Percentiles rank a stretch among this genome's conserved stretches.
These are phyloP conservation scores for Kwoniella botswanensis DNA, from an alignment of 768 basidiomycete genomes.

Conservation along the genomic window DNA sequence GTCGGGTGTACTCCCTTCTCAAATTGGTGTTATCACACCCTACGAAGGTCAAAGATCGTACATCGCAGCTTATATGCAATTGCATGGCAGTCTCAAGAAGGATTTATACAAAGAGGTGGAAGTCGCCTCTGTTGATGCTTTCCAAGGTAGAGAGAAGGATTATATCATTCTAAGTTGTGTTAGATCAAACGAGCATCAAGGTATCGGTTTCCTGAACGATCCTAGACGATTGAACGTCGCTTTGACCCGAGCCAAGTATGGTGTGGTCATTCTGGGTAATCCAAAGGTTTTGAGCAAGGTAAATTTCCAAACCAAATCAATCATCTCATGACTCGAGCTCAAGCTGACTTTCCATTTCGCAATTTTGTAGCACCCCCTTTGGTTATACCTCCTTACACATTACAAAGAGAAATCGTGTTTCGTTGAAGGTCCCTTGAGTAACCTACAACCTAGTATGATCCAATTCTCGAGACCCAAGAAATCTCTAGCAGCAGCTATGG, in stretches of 20 bases:
- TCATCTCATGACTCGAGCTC: too few relatives aligned
- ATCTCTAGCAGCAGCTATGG: slow-evolving; percentile 84
- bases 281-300: slow-evolving; percentile 99
- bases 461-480: slow-evolving; percentile 98
- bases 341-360: neutral
- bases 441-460: slow-evolving; percentile 97
- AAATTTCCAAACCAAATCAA: neutral
- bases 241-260: slow-evolving; percentile 95
- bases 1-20: slow-evolving; percentile 89
- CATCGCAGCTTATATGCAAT: slow-evolving; percentile 99
- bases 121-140: slow-evolving; percentile 97
- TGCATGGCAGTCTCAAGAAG: slow-evolving; percentile 98
- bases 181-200: slow-evolving; percentile 97
- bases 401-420: slow-evolving; percentile 95
- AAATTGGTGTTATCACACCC: slow-evolving; percentile 98
- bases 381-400: slow-evolving; percentile 97
- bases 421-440: slow-evolving; percentile 94
- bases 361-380: slow-evolving; percentile 80
- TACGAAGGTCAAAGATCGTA: slow-evolving; percentile 99
- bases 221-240: slow-evolving; percentile 96
- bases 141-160: slow-evolving; percentile 99
- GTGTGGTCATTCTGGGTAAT: slow-evolving; percentile 99
- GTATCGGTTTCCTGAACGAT: slow-evolving; percentile 98
- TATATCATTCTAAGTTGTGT: slow-evolving; percentile 99
- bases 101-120: slow-evolving; percentile 99